Base-by-base conservation (phyloP, 177 flowering plant species). In the Vitis hybrid region DNA sequence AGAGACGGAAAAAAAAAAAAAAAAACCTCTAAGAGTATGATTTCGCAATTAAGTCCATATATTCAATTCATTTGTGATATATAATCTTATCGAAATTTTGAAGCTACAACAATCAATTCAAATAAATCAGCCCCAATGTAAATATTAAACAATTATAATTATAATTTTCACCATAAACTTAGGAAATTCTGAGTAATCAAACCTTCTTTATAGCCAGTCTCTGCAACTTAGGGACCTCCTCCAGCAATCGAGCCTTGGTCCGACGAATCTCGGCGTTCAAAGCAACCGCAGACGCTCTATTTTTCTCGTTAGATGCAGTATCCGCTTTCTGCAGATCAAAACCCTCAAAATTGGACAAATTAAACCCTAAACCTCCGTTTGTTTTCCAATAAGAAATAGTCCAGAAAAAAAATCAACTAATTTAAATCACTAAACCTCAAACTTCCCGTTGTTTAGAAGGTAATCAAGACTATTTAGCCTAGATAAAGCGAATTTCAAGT, bases 181-280 rank as follows among this genome's bases (percentile, higher is more conserved):
- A 49, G 13, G 15, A 8, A 65, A 57, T n/a, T 49, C 5, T 18
- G 49, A 32, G 52, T 16, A 18, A 70, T 16, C 10, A 11, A 32
- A 89, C 97, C 94, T 84, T 89, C 76, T 88, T 88, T 8, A 81
- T 10, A 6, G 97, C 88, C 74, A 91, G 72, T 65, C 85, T 84
- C 85, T 89, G 85, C 85, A 91, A 79, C 74, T 91, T 91, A 2
- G 91, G 90, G 18, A 89, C 83, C 61, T 91, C 92, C 76, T 89
- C 97, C 0, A 88, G 85, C 80, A 91, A 82, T 19, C 83, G 74
- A 64, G 92, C 92, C 76, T 91, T 89, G 32, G 85, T 88, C 5
- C 97, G 79, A 21, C 97, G 87, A 66, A 91, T 84, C 81, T 91
- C 97, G 0, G 97, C 94, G 61, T 85, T 88, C 74, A 89, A 21